Percentiles rank a stretch among this genome's conserved stretches.
Evolutionary conservation across 2,329 filamentous ascomycete genomes (phyloP).

Genomic region (Blumeria hordei): DNA sequence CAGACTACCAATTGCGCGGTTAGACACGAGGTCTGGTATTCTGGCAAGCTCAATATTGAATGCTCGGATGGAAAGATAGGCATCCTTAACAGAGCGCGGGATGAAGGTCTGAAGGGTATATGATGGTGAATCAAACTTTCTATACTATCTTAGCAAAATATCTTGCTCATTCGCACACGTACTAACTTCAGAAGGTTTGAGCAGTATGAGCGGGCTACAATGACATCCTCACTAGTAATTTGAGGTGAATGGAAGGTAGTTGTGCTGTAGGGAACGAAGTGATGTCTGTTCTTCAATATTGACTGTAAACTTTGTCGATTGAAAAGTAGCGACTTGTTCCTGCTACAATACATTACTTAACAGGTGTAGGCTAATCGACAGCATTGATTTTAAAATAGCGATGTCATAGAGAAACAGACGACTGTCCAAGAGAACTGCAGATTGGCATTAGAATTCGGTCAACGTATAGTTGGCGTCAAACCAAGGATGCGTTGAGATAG

Average conservation of each 20-base stretch:
- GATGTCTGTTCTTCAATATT: too few species aligned
- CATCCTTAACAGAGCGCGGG: constrained; percentile 46
- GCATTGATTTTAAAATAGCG: too few species aligned
- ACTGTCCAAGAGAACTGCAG: too few species aligned
- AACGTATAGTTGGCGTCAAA: too few species aligned
- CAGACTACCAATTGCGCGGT: constrained; percentile 63
- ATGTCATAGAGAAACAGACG: too few species aligned
- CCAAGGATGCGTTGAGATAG: too few species aligned
- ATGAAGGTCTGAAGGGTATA: constrained; percentile 72
- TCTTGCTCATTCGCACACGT: background rate
- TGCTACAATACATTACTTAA: too few species aligned
- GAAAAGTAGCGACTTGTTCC: too few species aligned
- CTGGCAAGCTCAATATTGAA: constrained; percentile 83
- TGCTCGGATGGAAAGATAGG: constrained; percentile 73
- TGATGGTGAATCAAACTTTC: constrained; percentile 73
- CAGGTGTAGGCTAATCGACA: too few species aligned
- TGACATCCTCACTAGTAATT: constrained; percentile 14
- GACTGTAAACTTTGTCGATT: too few species aligned
- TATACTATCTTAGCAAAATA: constrained; percentile 17
- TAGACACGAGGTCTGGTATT: constrained; percentile 74
- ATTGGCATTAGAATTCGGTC: too few species aligned
- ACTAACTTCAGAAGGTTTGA: constrained; percentile 15
- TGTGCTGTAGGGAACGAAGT: constrained; percentile 8
- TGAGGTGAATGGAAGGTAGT: constrained; percentile 13
- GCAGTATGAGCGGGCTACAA: constrained; percentile 15